Evolutionary conservation across 345 rosid species (phyloP), one percentile per base, ranked within the genome.

Genomic region (Carallia pectinifolia): DNA sequence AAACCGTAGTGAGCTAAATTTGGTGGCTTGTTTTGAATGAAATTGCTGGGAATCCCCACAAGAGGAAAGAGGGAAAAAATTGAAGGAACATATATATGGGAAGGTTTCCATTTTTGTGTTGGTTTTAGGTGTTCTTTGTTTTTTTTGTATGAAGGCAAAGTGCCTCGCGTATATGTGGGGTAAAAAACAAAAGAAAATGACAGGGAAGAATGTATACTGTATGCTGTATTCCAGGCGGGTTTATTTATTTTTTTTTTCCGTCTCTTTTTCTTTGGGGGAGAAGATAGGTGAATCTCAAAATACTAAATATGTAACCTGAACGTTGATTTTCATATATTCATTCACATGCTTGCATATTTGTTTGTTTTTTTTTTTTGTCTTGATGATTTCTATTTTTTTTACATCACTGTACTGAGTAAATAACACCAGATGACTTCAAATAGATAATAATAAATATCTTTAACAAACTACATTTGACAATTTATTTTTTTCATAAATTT

Each of bases 51-150:
- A 34, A 13, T 39, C 62, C 23, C 47, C 60, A 38, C 29, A 16
- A 13, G 8, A 34, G 38, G 61, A 48, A 50, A 54, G 33, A 30
- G 5, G 48, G 27, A n/a, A 3, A 61, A 64, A 52, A 5, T 18
- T 53, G 36, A 68, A 63, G 61, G 62, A 58, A 64, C 44, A 33
- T 64, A 4, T 55, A 34, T 29, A 34, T 61, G 68, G 58, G 67
- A 33, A 74, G 56, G 71, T 81, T 79, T 77, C 87, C 61, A 64
- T 76, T 71, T 82, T 71, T 64, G 83, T 65, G 79, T 6, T 55
- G 53, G 67, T n/a, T 52, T 31, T 27, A 23, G 17, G 63, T 34
- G 33, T 62, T 64, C 40, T 38, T 7, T 40, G 12, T n/a, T n/a
- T 44, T 44, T 44, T 3, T 12, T 12, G 17, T 44, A 12, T 44